Base-by-base conservation (phyloP, 2,329 filamentous ascomycete species). In the Xylariaceae sp. region DNA sequence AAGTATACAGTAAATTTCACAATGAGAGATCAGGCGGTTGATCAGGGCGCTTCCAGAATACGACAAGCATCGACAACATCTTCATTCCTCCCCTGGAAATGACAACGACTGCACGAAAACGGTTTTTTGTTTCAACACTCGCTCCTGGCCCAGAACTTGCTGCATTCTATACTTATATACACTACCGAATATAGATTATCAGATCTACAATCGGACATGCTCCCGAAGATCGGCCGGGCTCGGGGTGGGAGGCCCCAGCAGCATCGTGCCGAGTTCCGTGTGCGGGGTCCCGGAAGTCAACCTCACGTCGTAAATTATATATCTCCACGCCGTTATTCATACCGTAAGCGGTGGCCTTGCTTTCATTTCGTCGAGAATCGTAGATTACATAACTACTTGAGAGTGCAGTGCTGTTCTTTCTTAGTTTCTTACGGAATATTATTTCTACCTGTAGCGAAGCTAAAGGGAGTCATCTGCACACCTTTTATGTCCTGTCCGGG, bases 241-340 rank as follows among this genome's bases (percentile, higher is more conserved):
- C 40, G 12, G 44, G 44, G 16, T 47, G 44, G 11, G 16, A 16
- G 11, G 35, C 35, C 19, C 38, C 39, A 10, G 44, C 44, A 19
- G 39, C 35, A 5, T 43, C 44, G 22, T 47, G 44, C 40, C 44
- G 44, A 21, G 44, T 47, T n/a, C 44, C 44, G 21, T 47, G 42
- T 29, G 40, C 44, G 6, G 44, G 39, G 16, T 47, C 39, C 2
- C 39, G 44, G 17, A 38, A 43, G 35, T 47, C n/a, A 47, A 47
- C n/a, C 44, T 47, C 22, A 42, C 44, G 22, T 47, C 44, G 11
- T 43, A 47, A 11, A 16, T 47, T 6, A 35, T 47, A 12, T 47
- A 47, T 6, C 17, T 47, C 11, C 42, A 47, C n/a, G 39, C 44
- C 21, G 41, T 47, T 20, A 43, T 47, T 8, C 43, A 47, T 20